Evolutionary conservation across 2,329 filamentous ascomycete genomes (phyloP), one percentile per base, ranked within the genome.

Genomic region (Hypoxylon sp.): DNA sequence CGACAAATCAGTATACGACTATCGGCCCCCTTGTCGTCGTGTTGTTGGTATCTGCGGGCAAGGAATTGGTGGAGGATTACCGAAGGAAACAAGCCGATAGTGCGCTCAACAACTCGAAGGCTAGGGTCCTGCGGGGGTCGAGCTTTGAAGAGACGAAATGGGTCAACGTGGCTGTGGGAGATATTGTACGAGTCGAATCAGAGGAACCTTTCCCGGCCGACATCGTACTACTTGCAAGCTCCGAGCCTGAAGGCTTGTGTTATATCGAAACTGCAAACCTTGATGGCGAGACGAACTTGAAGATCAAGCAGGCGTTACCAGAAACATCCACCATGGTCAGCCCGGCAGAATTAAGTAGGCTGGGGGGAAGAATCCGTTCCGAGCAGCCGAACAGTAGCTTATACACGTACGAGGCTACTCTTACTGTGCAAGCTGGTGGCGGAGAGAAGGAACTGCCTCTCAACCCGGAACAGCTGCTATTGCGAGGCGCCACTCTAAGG

Each of bases 251-350:
- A 81, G 95, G 95, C 72, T 81, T 99, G 59, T 99, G 95, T 79
- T 99, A 99, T 77, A 98, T 99, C 74, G 95, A 99, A 80, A 99
- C 95, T 1, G 94, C 95, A 22, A 99, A 99, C 75, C 83, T 99
- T 61, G 95, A 99, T 73, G 95, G 95, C 71, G 95, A 99, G 79
- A 99, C 95, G 19, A 99, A 99, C 76, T 81, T 99, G 71, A 99
- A 99, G 80, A 97, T 99, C 81, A 99, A 99, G 81, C 95, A 99
- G 80, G 94, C 89, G 1, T 89, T 97, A 56, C 94, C 95, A 0
- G 95, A 99, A 81, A 99, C 95, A 0, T 89, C 91, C 13, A 85
- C 91, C 64, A 84, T 97, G 75, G 93, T 99, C 62, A 97, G 92
- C 74, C 88, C 93, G 17, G 89, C 86, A 67, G 94, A 98, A 72